Base-by-base conservation (phyloP, 73 alveolate genomes). In the Paramecium caudatum region DNA sequence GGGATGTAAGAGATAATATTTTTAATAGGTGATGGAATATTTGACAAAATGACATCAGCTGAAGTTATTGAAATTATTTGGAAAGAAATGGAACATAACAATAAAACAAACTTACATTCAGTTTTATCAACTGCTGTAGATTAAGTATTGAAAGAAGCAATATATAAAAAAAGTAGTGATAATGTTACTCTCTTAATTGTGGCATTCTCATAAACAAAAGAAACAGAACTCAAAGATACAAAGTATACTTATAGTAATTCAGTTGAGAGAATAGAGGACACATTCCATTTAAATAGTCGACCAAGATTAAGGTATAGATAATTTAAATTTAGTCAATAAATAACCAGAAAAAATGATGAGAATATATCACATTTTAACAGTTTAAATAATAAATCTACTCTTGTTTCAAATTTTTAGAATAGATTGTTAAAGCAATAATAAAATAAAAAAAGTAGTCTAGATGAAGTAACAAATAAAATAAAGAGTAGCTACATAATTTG, bases 161-260 rank as follows among this genome's bases (percentile, higher is more conserved):
- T 98, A 63, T 95, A 87, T 45, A 92, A 97, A 82, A 92, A 96
- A 91, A 94, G 99, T 45, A 85, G 96, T 70, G 99, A 98, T 88
- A 98, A 98, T 91, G 98, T 98, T 21, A 98, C 99, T 16, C 95
- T 95, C 17, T 97, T 98, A 50, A 94, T 98, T 85, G 95, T 97
- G 4, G 97, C 96, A 10, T 96, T 97, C 61, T 82, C 49, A 39
- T 39, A 23, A 16, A 74, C 17, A 27, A 10, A 23, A 21, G 30
- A 55, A n/a, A n/a, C n/a, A 55, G 80, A 55, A 55, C 30, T 12
- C 27, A 55, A 55, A 55, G 80, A 55, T 10, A 55, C 30, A 19
- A 55, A 55, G 30, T 55, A 55, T 2, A 55, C 80, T 12, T 55
- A 55, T 55, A 55, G 80, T 5, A 55, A 55, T 55, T 55, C 80